phyloP scores from a whole-genome alignment of 441 rosid species.

The Brassica hybrid region DNA sequence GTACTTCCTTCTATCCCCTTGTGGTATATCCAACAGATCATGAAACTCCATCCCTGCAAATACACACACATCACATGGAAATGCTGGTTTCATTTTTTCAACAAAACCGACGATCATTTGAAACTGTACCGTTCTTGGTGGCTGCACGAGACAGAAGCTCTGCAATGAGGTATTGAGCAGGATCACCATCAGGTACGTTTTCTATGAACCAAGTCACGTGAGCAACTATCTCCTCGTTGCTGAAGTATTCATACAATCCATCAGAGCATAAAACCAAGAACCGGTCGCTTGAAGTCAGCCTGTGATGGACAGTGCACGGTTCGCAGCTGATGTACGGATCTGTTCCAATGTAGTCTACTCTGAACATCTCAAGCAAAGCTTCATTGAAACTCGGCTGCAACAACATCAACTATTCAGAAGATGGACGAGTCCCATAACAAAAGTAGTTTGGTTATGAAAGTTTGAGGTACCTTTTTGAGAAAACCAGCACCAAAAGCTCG shows the following conservation, averaged over 20 bases:
- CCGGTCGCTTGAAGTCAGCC: constrained; percentile 81
- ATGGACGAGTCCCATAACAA: background rate
- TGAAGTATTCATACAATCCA: constrained; percentile 92
- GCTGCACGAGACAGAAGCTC: constrained; percentile 97
- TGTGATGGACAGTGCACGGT: constrained; percentile 82
- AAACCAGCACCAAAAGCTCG: constrained; percentile 96
- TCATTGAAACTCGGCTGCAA: constrained; percentile 88
- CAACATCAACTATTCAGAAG: constrained; percentile 19
- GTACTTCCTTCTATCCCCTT: constrained; percentile 91
- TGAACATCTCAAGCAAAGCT: constrained; percentile 82
- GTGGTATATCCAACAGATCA: constrained; percentile 88
- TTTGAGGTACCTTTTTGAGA: constrained; percentile 74
- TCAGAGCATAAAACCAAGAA: constrained; percentile 92
- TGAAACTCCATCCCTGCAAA: constrained; percentile 93
- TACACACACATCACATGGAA: background rate
- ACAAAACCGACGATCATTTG: background rate
- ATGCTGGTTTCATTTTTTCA: background rate
- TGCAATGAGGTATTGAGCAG: constrained; percentile 94
- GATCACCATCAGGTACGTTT: constrained; percentile 95
- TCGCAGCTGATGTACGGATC: constrained; percentile 80
- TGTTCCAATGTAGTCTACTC: constrained; percentile 71
- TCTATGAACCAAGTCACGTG: constrained; percentile 98
- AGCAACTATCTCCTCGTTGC: constrained; percentile 95
- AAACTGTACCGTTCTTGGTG: constrained; percentile 76
- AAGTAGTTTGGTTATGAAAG: background rate